phyloP scores from a whole-genome alignment of 345 rosid species.

The Pseudoturritis turrita region DNA sequence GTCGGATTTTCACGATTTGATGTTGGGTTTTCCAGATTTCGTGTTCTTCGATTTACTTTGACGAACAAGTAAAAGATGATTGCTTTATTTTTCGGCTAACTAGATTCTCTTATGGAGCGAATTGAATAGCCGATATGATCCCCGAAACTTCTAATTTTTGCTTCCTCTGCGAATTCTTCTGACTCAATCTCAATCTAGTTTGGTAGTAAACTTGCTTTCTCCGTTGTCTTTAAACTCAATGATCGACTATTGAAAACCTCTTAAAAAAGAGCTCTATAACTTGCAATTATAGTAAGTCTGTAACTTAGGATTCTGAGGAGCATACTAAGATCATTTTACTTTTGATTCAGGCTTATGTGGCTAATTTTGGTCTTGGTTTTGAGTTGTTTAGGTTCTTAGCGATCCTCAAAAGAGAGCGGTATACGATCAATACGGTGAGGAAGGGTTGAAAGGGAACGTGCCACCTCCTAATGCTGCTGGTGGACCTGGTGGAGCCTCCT shows the following conservation, averaged over 20 bases:
- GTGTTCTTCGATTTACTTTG: neutral
- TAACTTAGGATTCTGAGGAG: neutral
- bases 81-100: neutral
- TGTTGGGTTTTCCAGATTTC: neutral
- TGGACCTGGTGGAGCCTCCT: constrained; percentile 56
- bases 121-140: neutral
- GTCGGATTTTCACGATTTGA: constrained; percentile 14
- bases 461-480: constrained; percentile 58
- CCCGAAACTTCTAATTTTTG: neutral
- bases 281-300: neutral
- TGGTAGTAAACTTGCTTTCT: neutral
- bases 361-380: constrained; percentile 1
- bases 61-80: neutral
- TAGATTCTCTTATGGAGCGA: neutral
- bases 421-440: constrained; percentile 76
- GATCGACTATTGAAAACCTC: neutral
- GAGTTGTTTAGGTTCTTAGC: constrained; percentile 56
- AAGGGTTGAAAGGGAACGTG: constrained; percentile 68
- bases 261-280: neutral
- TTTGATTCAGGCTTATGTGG: neutral
- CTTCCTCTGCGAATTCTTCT: neutral
- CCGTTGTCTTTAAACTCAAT: neutral
- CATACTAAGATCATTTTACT: neutral
- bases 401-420: constrained; percentile 76
- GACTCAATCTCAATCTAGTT: neutral